Conservation (phyloP, 2,329 filamentous ascomycete genomes). For the Beauveria bassiana region DNA sequence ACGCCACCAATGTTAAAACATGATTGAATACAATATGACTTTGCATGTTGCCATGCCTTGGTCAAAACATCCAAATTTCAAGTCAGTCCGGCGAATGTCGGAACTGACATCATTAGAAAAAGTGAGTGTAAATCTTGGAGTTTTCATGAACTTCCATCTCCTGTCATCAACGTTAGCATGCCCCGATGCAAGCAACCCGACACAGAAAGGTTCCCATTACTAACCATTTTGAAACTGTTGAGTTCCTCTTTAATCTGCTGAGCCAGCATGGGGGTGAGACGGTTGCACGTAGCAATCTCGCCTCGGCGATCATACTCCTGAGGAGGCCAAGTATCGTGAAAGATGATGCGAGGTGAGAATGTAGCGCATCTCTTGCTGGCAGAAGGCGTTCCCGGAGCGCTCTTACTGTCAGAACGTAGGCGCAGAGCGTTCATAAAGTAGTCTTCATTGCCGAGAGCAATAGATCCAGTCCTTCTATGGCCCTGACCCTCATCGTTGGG, state of each 20-base stretch:
- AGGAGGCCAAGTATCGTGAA: slow-evolving; percentile 93
- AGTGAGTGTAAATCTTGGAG: slow-evolving; percentile 99
- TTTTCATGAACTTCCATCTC: slow-evolving; percentile 99
- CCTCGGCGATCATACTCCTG: slow-evolving; percentile 94
- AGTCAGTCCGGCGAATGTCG: not conserved
- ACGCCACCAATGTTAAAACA: slow-evolving; percentile 42
- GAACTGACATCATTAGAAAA: slow-evolving; percentile 65
- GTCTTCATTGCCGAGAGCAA: slow-evolving; percentile 73
- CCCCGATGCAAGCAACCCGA: not conserved
- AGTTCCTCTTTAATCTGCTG: slow-evolving; percentile 99
- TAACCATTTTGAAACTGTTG: slow-evolving; percentile 93
- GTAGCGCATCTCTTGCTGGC: slow-evolving; percentile 58
- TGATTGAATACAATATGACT: slow-evolving; percentile 36
- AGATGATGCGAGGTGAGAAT: slow-evolving; percentile 89
- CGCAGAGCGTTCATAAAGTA: slow-evolving; percentile 79
- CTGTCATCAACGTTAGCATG: slow-evolving; percentile 45
- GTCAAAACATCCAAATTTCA: slow-evolving; percentile 7
- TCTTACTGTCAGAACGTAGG: slow-evolving; percentile 69
- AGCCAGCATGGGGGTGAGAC: slow-evolving; percentile 89
- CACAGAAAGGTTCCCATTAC: not conserved
- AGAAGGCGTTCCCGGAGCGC: slow-evolving; percentile 70
- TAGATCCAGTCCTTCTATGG: slow-evolving; percentile 59
- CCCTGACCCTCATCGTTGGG: slow-evolving; percentile 68
- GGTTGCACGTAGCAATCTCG: slow-evolving; percentile 96
- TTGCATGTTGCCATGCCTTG: slow-evolving; percentile 7